Evolutionary conservation across 1,139 yeast genomes (phyloP), one percentile per base, ranked within the genome.

Genomic region (Nakaseomyces sp.): DNA sequence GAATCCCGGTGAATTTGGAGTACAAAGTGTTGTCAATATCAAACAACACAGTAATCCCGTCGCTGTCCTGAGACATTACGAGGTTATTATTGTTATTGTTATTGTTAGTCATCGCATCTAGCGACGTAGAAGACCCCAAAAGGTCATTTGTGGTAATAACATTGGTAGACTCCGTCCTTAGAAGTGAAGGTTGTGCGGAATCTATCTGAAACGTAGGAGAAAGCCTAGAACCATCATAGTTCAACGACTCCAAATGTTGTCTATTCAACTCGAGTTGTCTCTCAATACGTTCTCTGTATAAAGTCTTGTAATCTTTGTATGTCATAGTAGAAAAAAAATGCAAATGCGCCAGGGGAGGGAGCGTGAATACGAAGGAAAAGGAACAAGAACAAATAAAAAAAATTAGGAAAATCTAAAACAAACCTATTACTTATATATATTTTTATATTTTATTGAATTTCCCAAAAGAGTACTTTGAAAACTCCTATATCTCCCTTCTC

Each of bases 1-100:
- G 93, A 53, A 91, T 84, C 57, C 72, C 70, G 33, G 85, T 76
- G 1, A 86, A 77, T 51, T 88, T 70, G 43, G 76, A 73, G 64
- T 91, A 91, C 43, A 91, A 72, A 55, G 95, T 86, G 64, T 91
- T 91, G 65, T 91, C 97, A 43, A 91, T 85, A 61, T 91, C 98
- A 57, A 91, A 91, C 63, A 77, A 87, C 65, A 91, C 38, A n/a
- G 38, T 35, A 19, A 35, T 35, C 13, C 38, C 38, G 9, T 35
- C 28, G 8, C 5, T 22, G 29, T 26, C n/a, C 13, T 10, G n/a
- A n/a, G n/a, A n/a, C n/a, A n/a, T n/a, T n/a, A n/a, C n/a, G n/a
- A 26, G 8, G 29, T 26, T 26, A n/a, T 26, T 26, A 26, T n/a
- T 22, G 24, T 22, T 22, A 22, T 22, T 13, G 32, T 7, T 15